These are phyloP conservation scores for Parastagonospora avenae DNA, from an alignment of 2,329 filamentous ascomycete genomes.

Conservation along the genomic window DNA sequence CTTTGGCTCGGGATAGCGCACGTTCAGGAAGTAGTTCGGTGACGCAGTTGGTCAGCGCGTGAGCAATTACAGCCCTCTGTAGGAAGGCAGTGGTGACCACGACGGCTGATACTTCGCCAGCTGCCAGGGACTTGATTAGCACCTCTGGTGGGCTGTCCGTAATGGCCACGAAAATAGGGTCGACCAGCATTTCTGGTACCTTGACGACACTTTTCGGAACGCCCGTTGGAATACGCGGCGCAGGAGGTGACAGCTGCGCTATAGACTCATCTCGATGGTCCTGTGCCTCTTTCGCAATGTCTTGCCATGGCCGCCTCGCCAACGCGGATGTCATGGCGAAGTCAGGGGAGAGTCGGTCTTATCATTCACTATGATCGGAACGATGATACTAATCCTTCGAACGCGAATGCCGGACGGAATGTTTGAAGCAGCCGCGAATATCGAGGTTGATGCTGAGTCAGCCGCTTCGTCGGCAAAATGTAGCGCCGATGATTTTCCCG, in stretches of 20 bases:
- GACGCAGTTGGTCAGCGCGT: constrained; percentile 31
- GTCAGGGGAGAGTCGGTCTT: too few species aligned
- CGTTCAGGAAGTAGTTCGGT: constrained; percentile 40
- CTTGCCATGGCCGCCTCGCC: constrained; percentile 22
- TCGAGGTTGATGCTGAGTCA: too few species aligned
- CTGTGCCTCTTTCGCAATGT: constrained; percentile 32
- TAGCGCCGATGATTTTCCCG: too few species aligned
- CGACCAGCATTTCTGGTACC: constrained; percentile 22
- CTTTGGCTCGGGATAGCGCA: constrained; percentile 47
- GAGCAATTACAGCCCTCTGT: constrained; percentile 31
- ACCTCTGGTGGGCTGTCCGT: constrained; percentile 26
- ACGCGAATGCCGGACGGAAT: too few species aligned
- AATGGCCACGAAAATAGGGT: constrained; percentile 17
- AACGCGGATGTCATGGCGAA: too few species aligned
- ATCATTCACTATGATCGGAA: too few species aligned
- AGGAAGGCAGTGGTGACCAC: constrained; percentile 34
- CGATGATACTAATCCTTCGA: too few species aligned
- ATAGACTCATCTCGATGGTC: constrained; percentile 33
- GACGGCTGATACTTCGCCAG: constrained; percentile 26
- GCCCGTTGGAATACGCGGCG: constrained; percentile 22
- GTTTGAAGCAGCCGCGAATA: too few species aligned
- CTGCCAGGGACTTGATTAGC: constrained; percentile 19
- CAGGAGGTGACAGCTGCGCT: constrained; percentile 16
- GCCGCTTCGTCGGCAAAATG: too few species aligned
- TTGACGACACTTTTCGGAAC: constrained; percentile 27